These are phyloP conservation scores for Baorangia bicolor DNA, from an alignment of 768 basidiomycete species.

Conservation along the genomic window DNA sequence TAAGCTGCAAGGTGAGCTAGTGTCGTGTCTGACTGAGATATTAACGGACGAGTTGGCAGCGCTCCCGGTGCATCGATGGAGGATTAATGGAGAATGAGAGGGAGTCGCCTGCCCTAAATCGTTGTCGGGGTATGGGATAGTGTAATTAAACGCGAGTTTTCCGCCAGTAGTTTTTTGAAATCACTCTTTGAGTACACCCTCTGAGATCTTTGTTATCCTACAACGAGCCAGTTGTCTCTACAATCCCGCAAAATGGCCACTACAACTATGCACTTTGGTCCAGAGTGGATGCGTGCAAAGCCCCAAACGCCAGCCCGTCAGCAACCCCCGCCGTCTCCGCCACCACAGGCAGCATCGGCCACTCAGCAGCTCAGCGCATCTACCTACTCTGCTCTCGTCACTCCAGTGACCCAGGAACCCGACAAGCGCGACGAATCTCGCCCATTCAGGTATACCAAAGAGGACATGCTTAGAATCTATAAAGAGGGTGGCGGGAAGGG, in stretches of 20 bases:
- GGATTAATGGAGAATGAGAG: constrained; percentile 45
- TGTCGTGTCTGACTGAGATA: neutral
- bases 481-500: constrained; percentile 73
- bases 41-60: constrained; percentile 39
- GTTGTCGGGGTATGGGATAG: constrained; percentile 1
- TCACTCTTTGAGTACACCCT: constrained; percentile 16
- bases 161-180: constrained; percentile 19
- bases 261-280: constrained; percentile 85
- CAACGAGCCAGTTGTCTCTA: constrained; percentile 5
- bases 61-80: constrained; percentile 70
- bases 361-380: constrained; percentile 58
- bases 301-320: constrained; percentile 53
- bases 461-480: constrained; percentile 81
- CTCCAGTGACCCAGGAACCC: constrained; percentile 43
- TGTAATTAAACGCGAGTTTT: constrained; percentile 28
- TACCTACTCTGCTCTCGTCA: constrained; percentile 64
- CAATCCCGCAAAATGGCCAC: constrained; percentile 45
- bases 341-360: constrained; percentile 42
- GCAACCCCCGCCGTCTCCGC: constrained; percentile 60
- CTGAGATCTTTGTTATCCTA: neutral
- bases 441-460: constrained; percentile 86
- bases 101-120: constrained; percentile 34
- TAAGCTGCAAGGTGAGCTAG: constrained; percentile 74
- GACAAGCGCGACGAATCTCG: constrained; percentile 64
- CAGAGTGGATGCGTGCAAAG: constrained; percentile 91